These are phyloP conservation scores for Urochloa ruziziensis DNA, from an alignment of 176 grass and related monocot species.

Conservation along the genomic window DNA sequence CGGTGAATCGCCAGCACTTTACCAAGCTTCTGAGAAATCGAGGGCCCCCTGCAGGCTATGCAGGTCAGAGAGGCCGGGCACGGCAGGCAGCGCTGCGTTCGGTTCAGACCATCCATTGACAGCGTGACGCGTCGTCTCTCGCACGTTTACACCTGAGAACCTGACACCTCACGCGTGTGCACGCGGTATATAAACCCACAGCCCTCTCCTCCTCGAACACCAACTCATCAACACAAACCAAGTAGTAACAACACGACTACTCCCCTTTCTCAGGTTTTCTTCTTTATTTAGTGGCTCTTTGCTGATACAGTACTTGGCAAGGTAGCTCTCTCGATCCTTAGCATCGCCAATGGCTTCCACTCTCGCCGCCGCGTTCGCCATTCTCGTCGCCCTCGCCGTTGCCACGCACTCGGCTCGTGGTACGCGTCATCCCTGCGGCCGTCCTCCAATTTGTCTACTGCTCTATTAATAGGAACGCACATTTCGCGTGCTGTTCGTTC, in stretches of 20 bases:
- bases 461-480: too few relatives aligned
- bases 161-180: not conserved
- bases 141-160: not conserved
- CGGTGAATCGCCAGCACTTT: not conserved
- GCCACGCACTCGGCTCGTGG: not conserved
- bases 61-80: not conserved
- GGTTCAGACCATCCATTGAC: not conserved
- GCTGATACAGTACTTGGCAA: not conserved
- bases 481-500: too few relatives aligned
- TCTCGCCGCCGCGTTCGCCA: slow-evolving; percentile 3
- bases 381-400: slow-evolving; percentile 11
- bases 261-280: not conserved
- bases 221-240: not conserved
- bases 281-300: not conserved
- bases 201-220: not conserved
- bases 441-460: too few relatives aligned
- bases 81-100: slow-evolving; percentile 6
- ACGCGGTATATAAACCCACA: not conserved
- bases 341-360: slow-evolving; percentile 18
- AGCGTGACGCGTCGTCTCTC: slow-evolving; percentile 5
- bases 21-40: slow-evolving; percentile 13
- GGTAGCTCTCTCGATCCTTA: not conserved
- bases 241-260: not conserved
- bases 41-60: not conserved
- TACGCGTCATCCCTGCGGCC: not conserved